Evolutionary conservation across 768 basidiomycete genomes (phyloP), one percentile per base, ranked within the genome.

Genomic region (Naganishia vaughanmartiniae): DNA sequence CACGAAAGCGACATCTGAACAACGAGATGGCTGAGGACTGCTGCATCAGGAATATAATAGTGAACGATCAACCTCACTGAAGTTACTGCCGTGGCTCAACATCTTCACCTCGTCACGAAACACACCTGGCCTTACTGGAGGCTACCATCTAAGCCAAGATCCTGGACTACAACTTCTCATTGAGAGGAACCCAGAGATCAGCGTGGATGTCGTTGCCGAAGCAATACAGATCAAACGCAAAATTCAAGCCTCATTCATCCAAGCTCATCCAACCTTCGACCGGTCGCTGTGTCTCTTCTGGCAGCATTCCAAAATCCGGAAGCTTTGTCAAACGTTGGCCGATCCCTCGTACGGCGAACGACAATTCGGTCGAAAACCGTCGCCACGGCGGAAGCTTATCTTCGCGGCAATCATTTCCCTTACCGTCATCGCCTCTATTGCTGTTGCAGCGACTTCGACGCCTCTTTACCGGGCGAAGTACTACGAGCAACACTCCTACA

Each of bases 261-360:
- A 86, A 1, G 87, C 89, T 67, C 90, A 96, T 81, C 93, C 95
- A 0, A 85, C 88, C 2, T 98, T 90, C 76, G 94, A 97, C 81
- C 90, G 88, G 76, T 87, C 90, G 0, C 89, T 97, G 72, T 96
- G 91, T 90, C 71, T 95, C 24, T 89, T 97, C 78, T 86, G 89
- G 1, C 92, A 95, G 82, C 86, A 87, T 73, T 91, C 89, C 73
- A 81, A 82, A 19, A 42, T 94, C 46, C 89, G 95, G 0, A 85
- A 83, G 53, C 77, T 88, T 70, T 95, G 90, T 77, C 95, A 98
- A 81, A 87, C 86, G 71, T 81, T 95, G 55, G 92, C 95, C 21
- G 86, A 86, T 46, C 91, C 95, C 0, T 86, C 91, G 0, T 86
- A 87, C 66, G 92, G 92, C 28, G 90, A 92, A 69, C 90, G 95